These are phyloP conservation scores for Westerdykella sp. DNA, from an alignment of 2,329 filamentous ascomycete species.

Conservation along the genomic window DNA sequence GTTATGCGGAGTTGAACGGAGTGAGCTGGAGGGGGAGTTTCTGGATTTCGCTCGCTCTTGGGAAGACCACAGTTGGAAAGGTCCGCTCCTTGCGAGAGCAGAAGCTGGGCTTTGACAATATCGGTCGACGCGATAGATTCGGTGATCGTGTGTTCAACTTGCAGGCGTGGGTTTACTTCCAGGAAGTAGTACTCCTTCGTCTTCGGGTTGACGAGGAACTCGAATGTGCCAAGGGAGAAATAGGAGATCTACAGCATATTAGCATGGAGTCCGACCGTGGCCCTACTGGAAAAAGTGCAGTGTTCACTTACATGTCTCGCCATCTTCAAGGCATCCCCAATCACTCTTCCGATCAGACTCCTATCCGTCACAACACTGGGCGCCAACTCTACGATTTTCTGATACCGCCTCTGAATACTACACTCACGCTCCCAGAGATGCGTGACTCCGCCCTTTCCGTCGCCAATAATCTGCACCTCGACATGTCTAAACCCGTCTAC, in stretches of 20 bases:
- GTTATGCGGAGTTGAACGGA: slow-evolving; percentile 55
- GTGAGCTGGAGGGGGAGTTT: slow-evolving; percentile 34
- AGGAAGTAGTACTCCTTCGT: slow-evolving; percentile 52
- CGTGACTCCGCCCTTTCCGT: slow-evolving; percentile 46
- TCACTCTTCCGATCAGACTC: slow-evolving; percentile 43
- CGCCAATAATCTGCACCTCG: slow-evolving; percentile 56
- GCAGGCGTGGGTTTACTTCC: slow-evolving; percentile 55
- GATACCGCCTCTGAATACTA: slow-evolving; percentile 54
- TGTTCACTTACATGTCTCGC: slow-evolving; percentile 38
- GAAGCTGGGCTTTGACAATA: slow-evolving; percentile 51
- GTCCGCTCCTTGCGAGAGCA: slow-evolving; percentile 47
- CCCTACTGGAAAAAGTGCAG: background rate
- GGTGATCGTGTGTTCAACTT: slow-evolving; percentile 58
- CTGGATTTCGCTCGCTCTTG: slow-evolving; percentile 21
- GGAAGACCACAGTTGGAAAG: slow-evolving; percentile 35
- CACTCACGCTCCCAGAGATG: slow-evolving; percentile 58
- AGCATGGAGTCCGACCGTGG: background rate
- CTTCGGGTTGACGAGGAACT: slow-evolving; percentile 53
- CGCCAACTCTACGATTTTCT: slow-evolving; percentile 56
- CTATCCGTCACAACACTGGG: slow-evolving; percentile 48
- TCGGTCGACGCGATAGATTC: slow-evolving; percentile 51
- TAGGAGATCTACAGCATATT: slow-evolving; percentile 43
- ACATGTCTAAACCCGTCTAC: slow-evolving; percentile 56
- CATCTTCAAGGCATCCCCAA: slow-evolving; percentile 50
- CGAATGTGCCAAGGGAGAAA: slow-evolving; percentile 56